Percentiles rank a stretch among this genome's conserved stretches.
These are phyloP conservation scores for Penicillium goetzii DNA, from an alignment of 495 filamentous ascomycete genomes.

Conservation along the genomic window DNA sequence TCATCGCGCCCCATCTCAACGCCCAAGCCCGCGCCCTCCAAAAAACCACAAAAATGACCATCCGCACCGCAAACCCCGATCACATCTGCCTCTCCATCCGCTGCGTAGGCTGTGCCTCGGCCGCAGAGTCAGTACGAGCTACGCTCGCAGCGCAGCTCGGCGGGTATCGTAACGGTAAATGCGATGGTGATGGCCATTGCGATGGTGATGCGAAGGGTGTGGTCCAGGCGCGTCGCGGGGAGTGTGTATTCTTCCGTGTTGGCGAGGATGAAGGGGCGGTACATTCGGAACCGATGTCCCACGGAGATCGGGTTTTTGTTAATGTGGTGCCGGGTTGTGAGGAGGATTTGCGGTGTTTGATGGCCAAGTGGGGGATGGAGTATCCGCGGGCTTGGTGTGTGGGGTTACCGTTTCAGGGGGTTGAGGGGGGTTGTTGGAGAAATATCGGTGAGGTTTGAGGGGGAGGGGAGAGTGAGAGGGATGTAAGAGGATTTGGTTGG, in stretches of 20 bases:
- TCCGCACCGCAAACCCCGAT: slow-evolving; percentile 15
- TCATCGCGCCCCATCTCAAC: slow-evolving; percentile 18
- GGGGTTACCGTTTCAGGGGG: slow-evolving; percentile 22
- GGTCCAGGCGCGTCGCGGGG: slow-evolving; percentile 21
- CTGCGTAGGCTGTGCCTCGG: slow-evolving; percentile 28
- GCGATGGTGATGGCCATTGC: neutral
- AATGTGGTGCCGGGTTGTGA: slow-evolving; percentile 33
- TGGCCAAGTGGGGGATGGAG: slow-evolving; percentile 36
- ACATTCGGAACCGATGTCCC: slow-evolving; percentile 29
- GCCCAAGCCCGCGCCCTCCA: slow-evolving; percentile 19
- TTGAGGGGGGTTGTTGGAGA: slow-evolving; percentile 12
- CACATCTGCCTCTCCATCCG: slow-evolving; percentile 30
- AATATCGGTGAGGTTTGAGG: slow-evolving; percentile 25
- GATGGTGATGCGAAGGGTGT: neutral
- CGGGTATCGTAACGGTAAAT: neutral
- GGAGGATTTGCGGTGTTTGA: slow-evolving; percentile 25
- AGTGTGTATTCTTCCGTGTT: slow-evolving; percentile 33
- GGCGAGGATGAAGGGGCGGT: slow-evolving; percentile 30
- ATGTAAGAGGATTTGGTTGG: neutral
- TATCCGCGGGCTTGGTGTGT: slow-evolving; percentile 36
- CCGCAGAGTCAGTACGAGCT: slow-evolving; percentile 24
- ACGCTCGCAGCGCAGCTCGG: slow-evolving; percentile 17
- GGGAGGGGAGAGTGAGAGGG: neutral
- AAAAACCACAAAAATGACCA: slow-evolving; percentile 12
- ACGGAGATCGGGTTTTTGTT: slow-evolving; percentile 33